A percentile compares a stretch with the other conserved stretches of the same genome.
These are phyloP conservation scores for Nitzschia sp. DNA, from an alignment of 108 stramenopile genomes.

Conservation along the genomic window DNA sequence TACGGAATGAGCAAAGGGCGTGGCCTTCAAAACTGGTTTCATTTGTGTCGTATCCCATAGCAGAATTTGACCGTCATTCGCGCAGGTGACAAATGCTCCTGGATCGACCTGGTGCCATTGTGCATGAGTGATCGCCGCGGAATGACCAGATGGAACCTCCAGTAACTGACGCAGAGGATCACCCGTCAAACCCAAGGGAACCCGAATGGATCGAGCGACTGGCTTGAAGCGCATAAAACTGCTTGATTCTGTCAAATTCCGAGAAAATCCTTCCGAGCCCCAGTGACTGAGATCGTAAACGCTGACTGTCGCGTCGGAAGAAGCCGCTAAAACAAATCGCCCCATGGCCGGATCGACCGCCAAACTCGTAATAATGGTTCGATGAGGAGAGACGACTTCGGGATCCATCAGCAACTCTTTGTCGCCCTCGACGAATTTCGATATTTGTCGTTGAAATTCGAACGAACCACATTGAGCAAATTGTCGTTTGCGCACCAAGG, in stretches of 20 bases:
- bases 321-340: slow-evolving; percentile 72
- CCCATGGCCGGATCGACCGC: slow-evolving; percentile 22
- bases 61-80: slow-evolving; percentile 53
- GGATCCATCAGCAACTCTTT: slow-evolving; percentile 29
- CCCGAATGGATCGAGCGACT: slow-evolving; percentile 53
- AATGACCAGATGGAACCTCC: slow-evolving; percentile 51
- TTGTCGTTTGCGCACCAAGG: slow-evolving; percentile 10
- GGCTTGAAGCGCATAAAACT: slow-evolving; percentile 18
- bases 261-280: slow-evolving; percentile 41
- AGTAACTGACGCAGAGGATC: slow-evolving; percentile 2
- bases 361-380: slow-evolving; percentile 16
- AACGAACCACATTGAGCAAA: slow-evolving; percentile 10
- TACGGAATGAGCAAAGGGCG: slow-evolving; percentile 28
- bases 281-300: slow-evolving; percentile 70
- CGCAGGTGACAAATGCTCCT: slow-evolving; percentile 71
- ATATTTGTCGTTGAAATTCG: slow-evolving; percentile 6
- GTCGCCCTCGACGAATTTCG: slow-evolving; percentile 17
- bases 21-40: slow-evolving; percentile 38
- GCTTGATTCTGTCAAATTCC: not conserved
- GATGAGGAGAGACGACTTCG: slow-evolving; percentile 34
- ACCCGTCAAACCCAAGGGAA: slow-evolving; percentile 5
- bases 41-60: slow-evolving; percentile 75
- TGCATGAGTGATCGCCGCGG: slow-evolving; percentile 42
- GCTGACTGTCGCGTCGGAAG: slow-evolving; percentile 56
- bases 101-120: slow-evolving; percentile 81